Base-by-base conservation (phyloP, 805 yeast genomes). In the Wickerhamomyces alni region DNA sequence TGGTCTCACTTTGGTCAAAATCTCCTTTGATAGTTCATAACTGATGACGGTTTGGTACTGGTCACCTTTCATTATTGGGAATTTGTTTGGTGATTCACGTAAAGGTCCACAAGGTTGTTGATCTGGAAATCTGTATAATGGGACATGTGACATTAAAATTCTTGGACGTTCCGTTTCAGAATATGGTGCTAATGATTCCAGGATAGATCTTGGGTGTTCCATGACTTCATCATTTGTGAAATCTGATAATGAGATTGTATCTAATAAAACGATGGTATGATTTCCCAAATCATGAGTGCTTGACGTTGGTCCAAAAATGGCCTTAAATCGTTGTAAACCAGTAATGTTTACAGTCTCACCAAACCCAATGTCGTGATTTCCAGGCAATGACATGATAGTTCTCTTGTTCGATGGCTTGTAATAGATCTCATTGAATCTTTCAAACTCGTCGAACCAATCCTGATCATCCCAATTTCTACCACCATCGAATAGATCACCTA, bases 281-380 rank as follows among this genome's bases (percentile, higher is more conserved):
- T 84, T 85, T 2, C 75, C 69, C 3, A 82, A 48, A n/a, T 74
- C 70, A 27, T 71, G 52, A 13, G 62, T 64, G 13, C 74, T 70
- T 17, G 72, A 68, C 1, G 93, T 65, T 30, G 76, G 77, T 2
- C 98, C 99, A 59, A 87, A 91, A 54, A 67, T 72, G 1, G 80
- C 64, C 30, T 72, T 63, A 61, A 89, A 93, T 48, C 98, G 64
- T 27, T 74, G 61, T 33, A 74, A 61, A 18, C 81, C 77, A 1
- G 67, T 60, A 19, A 70, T 68, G 15, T 77, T 67, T 13, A 93
- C 77, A 0, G 79, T 77, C 43, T 80, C 75, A 22, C 93, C 96
- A 62, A 83, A 91, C 0, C 99, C 99, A 47, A 94, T 87, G 57
- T 93, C 99, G 58, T 93, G 99, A 57, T 93, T 93, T 2, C 99